Base-by-base conservation (phyloP, 1,284 basidiomycete species). In the Athelia psychrophila region DNA sequence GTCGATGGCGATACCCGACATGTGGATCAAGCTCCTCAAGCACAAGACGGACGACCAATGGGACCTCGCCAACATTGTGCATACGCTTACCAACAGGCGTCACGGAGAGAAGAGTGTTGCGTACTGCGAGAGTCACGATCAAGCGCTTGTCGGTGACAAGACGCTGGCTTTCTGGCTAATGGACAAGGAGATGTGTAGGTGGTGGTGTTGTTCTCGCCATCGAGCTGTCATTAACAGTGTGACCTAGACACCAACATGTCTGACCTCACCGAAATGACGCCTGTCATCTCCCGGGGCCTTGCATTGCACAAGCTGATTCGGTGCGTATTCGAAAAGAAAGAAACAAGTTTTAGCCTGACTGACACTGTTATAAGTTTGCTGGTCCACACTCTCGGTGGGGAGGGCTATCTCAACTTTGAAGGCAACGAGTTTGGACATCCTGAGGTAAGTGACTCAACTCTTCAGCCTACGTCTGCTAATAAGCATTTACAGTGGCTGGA, bases 11-110 rank as follows among this genome's bases (percentile, higher is more conserved):
- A 83, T 99, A 48, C 96, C 96, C 3, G 96, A 99, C 70, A 98
- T 98, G 95, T 99, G 95, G 94, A 99, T 99, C 79, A 98, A 99
- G 72, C 78, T 98, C 22, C 81, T 98, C 60, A 99, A 99, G 70
- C 96, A 99, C 71, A 87, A 84, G 66, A 60, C 70, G 3, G 96
- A 99, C 66, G 84, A 91, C 59, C 80, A 89, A 44, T 99, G 96
- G 96, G 81, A 96, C 51, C 79, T 99, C 62, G 85, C 77, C 53
- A 83, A 88, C 67, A 95, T 99, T 57, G 87, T 89, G 22, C 88
- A 91, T 66, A 98, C 94, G 2, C 74, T 99, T 52, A 94, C 84
- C 23, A 98, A 99, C 69, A 81, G 96, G 52, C 81, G 96, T 25
- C 78, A 95, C 64, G 78, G 86, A 36, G 96, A 99, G 73, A 94